These are phyloP conservation scores for Kwoniella newhampshirensis DNA, from an alignment of 768 basidiomycete species.

Conservation along the genomic window DNA sequence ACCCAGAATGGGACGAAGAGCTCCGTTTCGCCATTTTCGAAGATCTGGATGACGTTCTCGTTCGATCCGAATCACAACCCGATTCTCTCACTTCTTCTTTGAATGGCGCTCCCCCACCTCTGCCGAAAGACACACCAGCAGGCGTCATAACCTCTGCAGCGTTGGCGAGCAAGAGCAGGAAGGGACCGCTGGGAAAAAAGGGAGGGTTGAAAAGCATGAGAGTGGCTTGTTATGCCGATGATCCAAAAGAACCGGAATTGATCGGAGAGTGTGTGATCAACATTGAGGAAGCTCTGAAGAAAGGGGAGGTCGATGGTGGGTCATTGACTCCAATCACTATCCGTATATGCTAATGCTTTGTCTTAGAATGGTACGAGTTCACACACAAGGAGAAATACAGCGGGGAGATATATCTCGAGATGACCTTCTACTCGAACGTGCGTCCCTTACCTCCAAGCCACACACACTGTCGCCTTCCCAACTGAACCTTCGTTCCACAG, in stretches of 20 bases:
- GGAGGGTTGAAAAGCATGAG: constrained; percentile 60
- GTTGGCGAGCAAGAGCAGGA: constrained; percentile 40
- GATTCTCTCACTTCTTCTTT: constrained; percentile 28
- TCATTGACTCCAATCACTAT: constrained; percentile 6
- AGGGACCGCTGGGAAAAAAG: constrained; percentile 39
- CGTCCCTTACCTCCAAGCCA: constrained; percentile 11
- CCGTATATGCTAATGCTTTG: background rate
- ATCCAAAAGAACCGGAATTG: constrained; percentile 72
- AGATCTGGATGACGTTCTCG: constrained; percentile 53
- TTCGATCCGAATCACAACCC: constrained; percentile 35
- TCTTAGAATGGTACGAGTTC: constrained; percentile 87
- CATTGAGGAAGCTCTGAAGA: constrained; percentile 73
- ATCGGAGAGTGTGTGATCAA: constrained; percentile 75
- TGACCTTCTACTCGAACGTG: constrained; percentile 82
- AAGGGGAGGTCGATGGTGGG: constrained; percentile 89
- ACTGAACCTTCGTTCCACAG: constrained; percentile 13
- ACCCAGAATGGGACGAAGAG: constrained; percentile 90
- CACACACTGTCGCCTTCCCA: background rate
- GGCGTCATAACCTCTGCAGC: constrained; percentile 37
- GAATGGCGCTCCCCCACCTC: constrained; percentile 21
- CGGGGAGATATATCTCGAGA: constrained; percentile 86
- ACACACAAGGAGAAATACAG: constrained; percentile 74
- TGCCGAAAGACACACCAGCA: constrained; percentile 24
- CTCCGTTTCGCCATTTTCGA: constrained; percentile 74
- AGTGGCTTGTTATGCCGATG: constrained; percentile 77